Base-by-base conservation (phyloP, 257 asterid species). In the Mentha longifolia region DNA sequence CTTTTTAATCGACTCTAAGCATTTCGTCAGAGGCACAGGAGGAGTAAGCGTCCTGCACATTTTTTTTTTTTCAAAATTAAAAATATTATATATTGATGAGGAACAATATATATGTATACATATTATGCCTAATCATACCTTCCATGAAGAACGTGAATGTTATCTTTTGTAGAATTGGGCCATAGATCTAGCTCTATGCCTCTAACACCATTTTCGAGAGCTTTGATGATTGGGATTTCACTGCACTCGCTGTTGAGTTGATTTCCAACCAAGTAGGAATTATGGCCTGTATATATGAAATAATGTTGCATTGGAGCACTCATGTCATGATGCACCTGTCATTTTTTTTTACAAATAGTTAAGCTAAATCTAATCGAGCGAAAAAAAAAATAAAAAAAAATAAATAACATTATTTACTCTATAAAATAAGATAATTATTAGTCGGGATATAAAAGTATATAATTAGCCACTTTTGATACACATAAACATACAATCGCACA, bases 261-360 rank as follows among this genome's bases (percentile, higher is more conserved):
- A 76, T 92, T 92, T 65, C 96, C 96, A 11, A 94, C 89, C 30
- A 92, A 82, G 84, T 92, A 92, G 64, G 98, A 92, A 80, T 92
- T 92, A 66, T 92, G 96, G 47, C 95, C 96, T 35, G 98, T 92
- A 64, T 81, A 86, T 81, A 89, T 89, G 91, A 85, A 92, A 70
- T 92, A 92, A 72, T 92, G 88, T 49, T 89, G 96, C 95, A 89
- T 65, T 74, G 96, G 96, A 81, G 95, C 94, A 45, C 73, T 84
- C 98, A 92, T 92, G 56, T 92, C 98, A 78, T 92, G 94, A 55
- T 88, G 96, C 70, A 86, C 96, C 98, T 92, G 76, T 9, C n/a
- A 47, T 13, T 47, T 47, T 47, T 14, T 60, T 59, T 19, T 19
- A 7, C 35, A 55, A 55, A 19, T 19, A 22, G 37, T 54, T 46